Evolutionary conservation across 2,329 filamentous ascomycete species (phyloP), one percentile per base, ranked within the genome.

Genomic region (Curvularia verruculosa): DNA sequence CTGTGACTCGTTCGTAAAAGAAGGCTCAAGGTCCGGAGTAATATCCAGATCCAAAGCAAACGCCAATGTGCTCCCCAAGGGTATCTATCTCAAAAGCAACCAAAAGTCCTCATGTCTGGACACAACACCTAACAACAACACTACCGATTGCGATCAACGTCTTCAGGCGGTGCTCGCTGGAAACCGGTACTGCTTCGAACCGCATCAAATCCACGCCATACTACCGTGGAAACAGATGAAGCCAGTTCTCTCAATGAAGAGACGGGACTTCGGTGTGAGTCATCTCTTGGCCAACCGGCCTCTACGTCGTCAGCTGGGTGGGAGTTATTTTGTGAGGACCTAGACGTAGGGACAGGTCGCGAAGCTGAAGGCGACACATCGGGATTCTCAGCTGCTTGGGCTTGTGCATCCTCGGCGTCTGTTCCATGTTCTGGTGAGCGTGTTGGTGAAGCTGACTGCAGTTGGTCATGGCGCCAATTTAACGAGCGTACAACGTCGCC

Each of bases 401-500:
- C 69, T 64, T 84, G 81, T 13, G 81, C 62, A 39, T 81, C 75
- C 18, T 78, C 77, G 23, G 81, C 78, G 29, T 76, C 71, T 12
- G 40, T 31, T 26, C 77, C 52, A 41, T 60, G 48, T 26, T 52
- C 56, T 28, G 61, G 39, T 13, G 64, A 66, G 41, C 54, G 63
- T 18, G 63, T 58, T 29, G 66, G 58, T 24, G 70, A 66, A 19
- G 69, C 51, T 9, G 69, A 66, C 29, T 53, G 66, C 9, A 63
- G n/a, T 15, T 62, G 68, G 49, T 73, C 68, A 40, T 70, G 67
- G 55, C 71, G 71, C n/a, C 72, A 70, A 12, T 71, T 72, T 7
- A 76, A 50, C 5, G 73, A 73, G 13, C 82, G 77, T 15, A 99
- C 94, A 34, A 99, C 95, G 73, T 99, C 95, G 47, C 93, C 92